These are phyloP conservation scores for Pythium phragmiticola DNA, from an alignment of 352 stramenopile genomes.

Conservation along the genomic window DNA sequence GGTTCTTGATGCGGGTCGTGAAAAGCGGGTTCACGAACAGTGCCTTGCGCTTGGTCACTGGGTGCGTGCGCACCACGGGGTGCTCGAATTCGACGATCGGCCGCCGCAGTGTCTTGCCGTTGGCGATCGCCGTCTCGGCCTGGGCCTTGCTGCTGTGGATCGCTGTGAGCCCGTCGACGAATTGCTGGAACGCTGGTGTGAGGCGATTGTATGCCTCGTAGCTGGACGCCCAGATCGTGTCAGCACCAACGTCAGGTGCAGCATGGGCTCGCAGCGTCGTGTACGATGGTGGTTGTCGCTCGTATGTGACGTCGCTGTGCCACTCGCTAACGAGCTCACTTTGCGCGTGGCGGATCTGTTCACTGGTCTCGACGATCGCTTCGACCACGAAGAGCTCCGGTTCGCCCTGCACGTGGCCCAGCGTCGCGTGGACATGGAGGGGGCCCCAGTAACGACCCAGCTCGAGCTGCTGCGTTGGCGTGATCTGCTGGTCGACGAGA, in stretches of 20 bases:
- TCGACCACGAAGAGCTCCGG: constrained; percentile 29
- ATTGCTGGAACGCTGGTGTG: constrained; percentile 35
- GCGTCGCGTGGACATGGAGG: constrained; percentile 33
- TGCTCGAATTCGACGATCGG: constrained; percentile 38
- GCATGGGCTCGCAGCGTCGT: constrained; percentile 30
- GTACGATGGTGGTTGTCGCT: constrained; percentile 37
- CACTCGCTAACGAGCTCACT: constrained; percentile 34
- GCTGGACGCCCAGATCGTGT: constrained; percentile 41
- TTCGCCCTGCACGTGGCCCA: constrained; percentile 26
- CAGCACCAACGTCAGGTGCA: constrained; percentile 34
- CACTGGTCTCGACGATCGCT: constrained; percentile 21
- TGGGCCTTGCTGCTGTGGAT: constrained; percentile 48
- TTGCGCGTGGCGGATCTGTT: constrained; percentile 22
- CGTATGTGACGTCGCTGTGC: constrained; percentile 41
- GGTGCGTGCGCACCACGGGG: constrained; percentile 42
- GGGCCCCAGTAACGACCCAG: constrained; percentile 31
- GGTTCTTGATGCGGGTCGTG: constrained; percentile 37
- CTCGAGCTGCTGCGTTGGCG: constrained; percentile 28
- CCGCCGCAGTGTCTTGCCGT: constrained; percentile 33
- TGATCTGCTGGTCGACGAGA: constrained; percentile 23
- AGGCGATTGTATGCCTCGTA: constrained; percentile 51
- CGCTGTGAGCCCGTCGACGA: constrained; percentile 39
- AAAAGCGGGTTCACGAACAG: constrained; percentile 42
- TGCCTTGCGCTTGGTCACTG: constrained; percentile 35
- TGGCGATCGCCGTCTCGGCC: constrained; percentile 27